These are phyloP conservation scores for Ophiostoma sp. DNA, from an alignment of 2,329 filamentous ascomycete species.

Conservation along the genomic window DNA sequence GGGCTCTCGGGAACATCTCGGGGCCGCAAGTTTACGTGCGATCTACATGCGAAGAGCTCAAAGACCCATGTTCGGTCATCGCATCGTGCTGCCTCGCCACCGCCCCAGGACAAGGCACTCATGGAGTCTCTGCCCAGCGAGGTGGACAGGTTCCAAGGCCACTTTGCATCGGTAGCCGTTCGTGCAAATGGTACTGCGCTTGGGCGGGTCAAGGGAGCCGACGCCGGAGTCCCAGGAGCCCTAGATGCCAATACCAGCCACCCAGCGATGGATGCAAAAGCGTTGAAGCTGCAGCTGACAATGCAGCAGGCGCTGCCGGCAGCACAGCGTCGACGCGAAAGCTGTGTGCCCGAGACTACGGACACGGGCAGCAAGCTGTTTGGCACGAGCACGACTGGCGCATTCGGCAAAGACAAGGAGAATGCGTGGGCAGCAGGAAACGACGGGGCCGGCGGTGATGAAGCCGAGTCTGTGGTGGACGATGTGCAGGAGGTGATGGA, in stretches of 20 bases:
- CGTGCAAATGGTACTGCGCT: slow-evolving; percentile 42
- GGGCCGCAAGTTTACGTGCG: not conserved
- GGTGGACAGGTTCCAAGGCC: slow-evolving; percentile 37
- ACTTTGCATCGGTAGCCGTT: slow-evolving; percentile 25
- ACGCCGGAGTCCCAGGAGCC: not conserved
- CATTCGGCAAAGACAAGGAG: not conserved
- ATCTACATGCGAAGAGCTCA: not conserved
- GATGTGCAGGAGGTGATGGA: slow-evolving; percentile 44
- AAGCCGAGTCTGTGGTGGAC: slow-evolving; percentile 32
- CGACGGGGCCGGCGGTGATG: slow-evolving; percentile 12
- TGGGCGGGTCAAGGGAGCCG: not conserved
- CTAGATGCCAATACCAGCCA: not conserved
- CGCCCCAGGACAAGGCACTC: slow-evolving; percentile 36
- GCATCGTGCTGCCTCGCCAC: slow-evolving; percentile 39
- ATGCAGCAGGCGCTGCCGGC: not conserved
- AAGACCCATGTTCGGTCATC: not conserved
- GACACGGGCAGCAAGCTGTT: slow-evolving; percentile 14
- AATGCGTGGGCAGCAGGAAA: not conserved
- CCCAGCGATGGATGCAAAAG: slow-evolving; percentile 31
- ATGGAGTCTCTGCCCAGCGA: slow-evolving; percentile 35
- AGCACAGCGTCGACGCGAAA: not conserved
- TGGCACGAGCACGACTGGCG: not conserved
- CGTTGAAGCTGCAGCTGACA: slow-evolving; percentile 17
- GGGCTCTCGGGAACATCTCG: slow-evolving; percentile 15
- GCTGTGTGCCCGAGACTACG: not conserved